Percentiles rank a stretch among this genome's conserved stretches.
Conservation (phyloP, 1,139 yeast species). For the Pichia sp. region DNA sequence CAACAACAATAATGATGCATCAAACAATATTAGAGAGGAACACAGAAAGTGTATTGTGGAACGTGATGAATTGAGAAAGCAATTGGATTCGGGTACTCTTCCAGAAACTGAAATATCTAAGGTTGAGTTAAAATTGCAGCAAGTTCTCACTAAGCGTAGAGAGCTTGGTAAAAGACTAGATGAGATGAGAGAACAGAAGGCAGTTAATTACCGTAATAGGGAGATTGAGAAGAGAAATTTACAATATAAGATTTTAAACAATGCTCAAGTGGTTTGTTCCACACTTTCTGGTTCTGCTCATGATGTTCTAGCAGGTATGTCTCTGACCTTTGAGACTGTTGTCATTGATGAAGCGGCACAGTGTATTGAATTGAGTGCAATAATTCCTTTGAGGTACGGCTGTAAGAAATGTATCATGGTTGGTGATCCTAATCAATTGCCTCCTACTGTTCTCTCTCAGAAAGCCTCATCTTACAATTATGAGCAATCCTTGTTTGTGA, state of each 20-base stretch:
- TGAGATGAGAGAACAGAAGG: conserved; percentile 65
- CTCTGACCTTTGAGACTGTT: conserved; percentile 84
- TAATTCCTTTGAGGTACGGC: conserved; percentile 91
- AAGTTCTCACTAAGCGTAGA: conserved; percentile 53
- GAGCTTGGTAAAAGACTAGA: conserved; percentile 70
- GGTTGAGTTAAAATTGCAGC: conserved; percentile 45
- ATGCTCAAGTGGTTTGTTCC: conserved; percentile 86
- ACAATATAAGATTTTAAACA: conserved; percentile 63
- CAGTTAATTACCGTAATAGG: conserved; percentile 62
- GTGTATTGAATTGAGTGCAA: conserved; percentile 86
- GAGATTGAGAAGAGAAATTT: conserved; percentile 72
- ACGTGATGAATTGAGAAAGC: conserved; percentile 41
- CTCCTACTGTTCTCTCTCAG: conserved; percentile 96
- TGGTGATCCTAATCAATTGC: conserved; percentile 98
- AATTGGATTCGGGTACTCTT: conserved; percentile 30
- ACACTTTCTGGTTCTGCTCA: conserved; percentile 96
- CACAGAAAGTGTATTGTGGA: conserved; percentile 46
- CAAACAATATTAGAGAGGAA: conserved; percentile 38
- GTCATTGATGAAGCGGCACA: conserved; percentile 98
- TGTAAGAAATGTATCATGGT: conserved; percentile 92
- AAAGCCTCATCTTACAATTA: conserved; percentile 74
- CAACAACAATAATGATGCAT: conserved; percentile 32
- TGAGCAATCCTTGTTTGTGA: conserved; percentile 88
- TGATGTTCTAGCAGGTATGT: conserved; percentile 67
- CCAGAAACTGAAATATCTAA: conserved; percentile 36